Base-by-base conservation (phyloP, 352 stramenopile species). In the Phytophthora rubi region DNA sequence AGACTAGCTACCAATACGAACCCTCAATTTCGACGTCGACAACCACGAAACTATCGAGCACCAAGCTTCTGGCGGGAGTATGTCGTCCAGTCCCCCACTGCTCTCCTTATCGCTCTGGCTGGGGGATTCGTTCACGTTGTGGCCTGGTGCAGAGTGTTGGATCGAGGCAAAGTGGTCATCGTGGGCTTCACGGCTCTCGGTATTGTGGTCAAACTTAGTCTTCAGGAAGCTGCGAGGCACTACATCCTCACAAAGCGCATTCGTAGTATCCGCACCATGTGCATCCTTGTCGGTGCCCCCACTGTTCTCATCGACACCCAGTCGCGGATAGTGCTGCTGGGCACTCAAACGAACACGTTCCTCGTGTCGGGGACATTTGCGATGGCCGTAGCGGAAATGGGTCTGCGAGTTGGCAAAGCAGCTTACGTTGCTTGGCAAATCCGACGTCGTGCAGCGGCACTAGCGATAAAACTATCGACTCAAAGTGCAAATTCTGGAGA, bases 231-330 rank as follows among this genome's bases (percentile, higher is more conserved):
- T 39, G 65, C 68, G 3, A 60, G 52, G 15, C 55, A 61, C 21
- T 76, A 72, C 26, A 57, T 76, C 30, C 2, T 69, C 37, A 79
- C 81, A 39, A 53, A 66, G 1, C 30, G 55, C 3, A 62, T 84
- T n/a, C 49, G 73, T 6, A 73, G 81, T 53, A 73, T 75, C 16
- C 77, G 73, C 32, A 77, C 58, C 0, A 88, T 88, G 64, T 82
- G 70, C 33, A 56, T 88, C 4, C 44, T 77, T 0, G 76, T 86
- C 0, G 80, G 77, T 0, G 28, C 85, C 0, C 80, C 77, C 8
- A 83, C 80, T 4, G 76, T 87, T 2, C 57, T 88, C 1, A 79
- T 88, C 37, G 77, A 88, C 48, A 88, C 80, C 3, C 80, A 88
- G 23, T 53, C 80, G 12, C 80, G 80, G 12, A 69, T 88, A 7